Evolutionary conservation across 768 basidiomycete genomes (phyloP).

Genomic region (Paxillus involutus): DNA sequence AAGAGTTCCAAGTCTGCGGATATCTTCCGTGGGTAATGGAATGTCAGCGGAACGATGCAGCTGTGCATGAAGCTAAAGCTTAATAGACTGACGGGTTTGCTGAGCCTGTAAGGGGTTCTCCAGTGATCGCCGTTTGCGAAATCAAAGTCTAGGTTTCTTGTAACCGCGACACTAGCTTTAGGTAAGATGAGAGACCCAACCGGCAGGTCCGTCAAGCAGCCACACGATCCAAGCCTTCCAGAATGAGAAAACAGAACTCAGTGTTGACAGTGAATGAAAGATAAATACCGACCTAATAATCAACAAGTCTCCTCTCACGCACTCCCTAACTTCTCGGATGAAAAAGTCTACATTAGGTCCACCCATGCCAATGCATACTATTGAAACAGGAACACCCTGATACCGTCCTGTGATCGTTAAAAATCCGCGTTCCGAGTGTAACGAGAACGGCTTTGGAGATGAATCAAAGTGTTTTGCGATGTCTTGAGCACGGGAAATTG

Average conservation of each 20-base stretch:
- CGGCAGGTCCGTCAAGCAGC: conserved; percentile 62
- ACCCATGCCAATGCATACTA: conserved; percentile 85
- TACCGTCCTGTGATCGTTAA: conserved; percentile 69
- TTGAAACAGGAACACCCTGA: conserved; percentile 60
- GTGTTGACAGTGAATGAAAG: not conserved
- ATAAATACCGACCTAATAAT: conserved; percentile 41
- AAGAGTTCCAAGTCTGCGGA: conserved; percentile 58
- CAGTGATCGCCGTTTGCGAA: conserved; percentile 47
- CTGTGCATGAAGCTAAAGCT: not conserved
- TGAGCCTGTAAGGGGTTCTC: conserved; percentile 59
- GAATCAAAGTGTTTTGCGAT: conserved; percentile 64
- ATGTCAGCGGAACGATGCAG: conserved; percentile 2
- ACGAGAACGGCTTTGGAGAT: conserved; percentile 56
- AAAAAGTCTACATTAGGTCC: conserved; percentile 84
- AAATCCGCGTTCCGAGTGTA: conserved; percentile 76
- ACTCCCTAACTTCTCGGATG: conserved; percentile 77
- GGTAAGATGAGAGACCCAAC: conserved; percentile 81
- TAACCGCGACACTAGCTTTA: conserved; percentile 63
- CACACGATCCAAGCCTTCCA: conserved; percentile 78
- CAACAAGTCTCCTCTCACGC: conserved; percentile 60
- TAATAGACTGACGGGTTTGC: conserved; percentile 51
- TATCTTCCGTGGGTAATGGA: conserved; percentile 38
- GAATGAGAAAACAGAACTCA: not conserved
- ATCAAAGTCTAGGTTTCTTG: conserved; percentile 76
- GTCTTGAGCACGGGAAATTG: conserved; percentile 60